Conservation (phyloP, 164 flowering plant genomes). For the Cinnamomum micranthum region DNA sequence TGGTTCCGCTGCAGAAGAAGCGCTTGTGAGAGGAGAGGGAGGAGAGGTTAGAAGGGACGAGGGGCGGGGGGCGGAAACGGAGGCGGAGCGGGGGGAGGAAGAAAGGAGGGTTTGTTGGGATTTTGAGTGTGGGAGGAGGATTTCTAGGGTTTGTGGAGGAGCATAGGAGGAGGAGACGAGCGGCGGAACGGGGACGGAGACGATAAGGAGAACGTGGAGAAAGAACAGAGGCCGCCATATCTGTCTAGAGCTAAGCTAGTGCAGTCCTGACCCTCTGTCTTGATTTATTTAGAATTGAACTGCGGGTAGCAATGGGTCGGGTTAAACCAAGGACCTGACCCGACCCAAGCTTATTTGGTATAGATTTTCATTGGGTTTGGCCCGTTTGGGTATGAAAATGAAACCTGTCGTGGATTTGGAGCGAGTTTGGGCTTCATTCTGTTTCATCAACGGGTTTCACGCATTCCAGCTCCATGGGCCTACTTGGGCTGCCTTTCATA, state of each 20-base stretch:
- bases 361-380: too few species aligned
- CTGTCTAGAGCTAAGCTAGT: background rate
- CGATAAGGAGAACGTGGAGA: slow-evolving; percentile 49
- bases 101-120: slow-evolving; percentile 2
- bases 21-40: slow-evolving; percentile 9
- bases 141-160: slow-evolving; percentile 6
- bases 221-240: slow-evolving; percentile 34
- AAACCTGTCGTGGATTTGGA: too few species aligned
- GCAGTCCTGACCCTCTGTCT: too few species aligned
- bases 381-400: too few species aligned
- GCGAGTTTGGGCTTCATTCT: too few species aligned
- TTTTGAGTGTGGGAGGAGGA: slow-evolving; percentile 9
- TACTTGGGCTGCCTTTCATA: too few species aligned
- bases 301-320: too few species aligned
- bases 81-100: slow-evolving; percentile 15
- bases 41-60: background rate
- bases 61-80: background rate
- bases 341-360: too few species aligned
- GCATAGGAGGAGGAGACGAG: slow-evolving; percentile 33
- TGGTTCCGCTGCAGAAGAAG: slow-evolving; percentile 29
- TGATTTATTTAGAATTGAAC: too few species aligned
- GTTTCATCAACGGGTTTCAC: too few species aligned
- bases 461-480: too few species aligned
- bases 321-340: too few species aligned
- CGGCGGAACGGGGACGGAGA: slow-evolving; percentile 33